These are phyloP conservation scores for Colletotrichum sidae DNA, from an alignment of 2,329 filamentous ascomycete genomes.

Conservation along the genomic window DNA sequence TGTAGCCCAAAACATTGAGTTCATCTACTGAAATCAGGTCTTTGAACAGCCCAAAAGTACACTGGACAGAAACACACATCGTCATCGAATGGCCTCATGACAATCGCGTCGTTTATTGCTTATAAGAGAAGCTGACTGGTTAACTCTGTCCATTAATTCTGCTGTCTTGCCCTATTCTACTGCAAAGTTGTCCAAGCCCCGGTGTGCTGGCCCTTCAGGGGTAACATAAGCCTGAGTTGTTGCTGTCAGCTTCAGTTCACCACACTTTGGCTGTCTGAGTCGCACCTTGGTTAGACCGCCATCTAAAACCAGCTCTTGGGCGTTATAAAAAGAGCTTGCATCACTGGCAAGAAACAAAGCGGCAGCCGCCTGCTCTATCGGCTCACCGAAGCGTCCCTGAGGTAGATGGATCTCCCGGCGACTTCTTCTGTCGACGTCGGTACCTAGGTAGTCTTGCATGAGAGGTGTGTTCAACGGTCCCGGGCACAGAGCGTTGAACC, in stretches of 20 bases:
- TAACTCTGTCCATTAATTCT: no score
- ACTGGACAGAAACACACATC: no score
- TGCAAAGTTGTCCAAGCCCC: not conserved
- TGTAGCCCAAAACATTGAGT: no score
- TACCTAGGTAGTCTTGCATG: slow-evolving; percentile 81
- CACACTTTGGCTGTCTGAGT: not conserved
- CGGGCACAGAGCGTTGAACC: slow-evolving; percentile 81
- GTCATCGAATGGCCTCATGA: no score
- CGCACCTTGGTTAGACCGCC: slow-evolving; percentile 73
- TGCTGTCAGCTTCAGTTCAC: not conserved
- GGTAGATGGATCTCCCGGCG: slow-evolving; percentile 83
- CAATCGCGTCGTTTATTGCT: no score
- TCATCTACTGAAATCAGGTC: no score
- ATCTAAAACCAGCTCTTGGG: slow-evolving; percentile 78
- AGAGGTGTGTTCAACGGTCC: slow-evolving; percentile 81
- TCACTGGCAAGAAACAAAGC: slow-evolving; percentile 81
- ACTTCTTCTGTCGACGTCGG: slow-evolving; percentile 75
- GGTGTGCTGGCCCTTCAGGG: slow-evolving; percentile 36
- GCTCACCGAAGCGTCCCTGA: slow-evolving; percentile 79
- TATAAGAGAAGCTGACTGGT: no score
- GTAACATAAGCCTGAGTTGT: slow-evolving; percentile 42
- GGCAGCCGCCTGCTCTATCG: slow-evolving; percentile 81
- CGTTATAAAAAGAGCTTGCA: slow-evolving; percentile 80
- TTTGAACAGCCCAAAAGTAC: no score
- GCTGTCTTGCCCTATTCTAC: not conserved